Conservation (phyloP, 768 basidiomycete species). For the Dentipellis sp. region DNA sequence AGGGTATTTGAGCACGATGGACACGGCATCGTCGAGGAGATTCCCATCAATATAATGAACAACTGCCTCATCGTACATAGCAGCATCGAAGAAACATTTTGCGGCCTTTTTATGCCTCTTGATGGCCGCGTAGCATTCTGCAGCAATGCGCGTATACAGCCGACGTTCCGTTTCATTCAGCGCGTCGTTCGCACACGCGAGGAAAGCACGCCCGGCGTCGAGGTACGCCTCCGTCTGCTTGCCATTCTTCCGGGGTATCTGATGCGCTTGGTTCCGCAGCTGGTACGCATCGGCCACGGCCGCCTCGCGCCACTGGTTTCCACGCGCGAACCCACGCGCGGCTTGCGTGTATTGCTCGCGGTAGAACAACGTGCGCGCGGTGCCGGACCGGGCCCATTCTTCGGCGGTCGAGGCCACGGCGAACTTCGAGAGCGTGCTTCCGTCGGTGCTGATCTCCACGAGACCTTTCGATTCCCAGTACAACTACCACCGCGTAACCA, state of each 20-base stretch:
- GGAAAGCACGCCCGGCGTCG: conserved; percentile 38
- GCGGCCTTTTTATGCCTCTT: conserved; percentile 35
- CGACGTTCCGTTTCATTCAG: conserved; percentile 17
- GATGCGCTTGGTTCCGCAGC: conserved; percentile 28
- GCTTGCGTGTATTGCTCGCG: conserved; percentile 14
- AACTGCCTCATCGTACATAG: conserved; percentile 35
- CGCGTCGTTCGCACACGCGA: conserved; percentile 24
- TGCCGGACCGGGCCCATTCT: conserved; percentile 29
- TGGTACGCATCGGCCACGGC: not conserved
- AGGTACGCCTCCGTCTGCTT: conserved; percentile 25
- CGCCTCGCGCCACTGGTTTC: not conserved
- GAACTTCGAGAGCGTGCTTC: conserved; percentile 30
- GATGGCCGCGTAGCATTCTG: conserved; percentile 35
- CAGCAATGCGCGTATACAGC: conserved; percentile 30
- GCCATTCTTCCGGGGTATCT: conserved; percentile 20
- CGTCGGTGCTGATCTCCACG: not conserved
- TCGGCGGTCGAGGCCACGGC: conserved; percentile 35
- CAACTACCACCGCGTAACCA: not conserved
- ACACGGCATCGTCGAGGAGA: conserved; percentile 43
- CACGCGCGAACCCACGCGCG: not conserved
- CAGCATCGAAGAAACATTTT: conserved; percentile 29
- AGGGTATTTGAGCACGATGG: conserved; percentile 29
- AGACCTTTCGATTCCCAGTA: not conserved
- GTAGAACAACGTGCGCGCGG: conserved; percentile 19
- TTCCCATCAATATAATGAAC: conserved; percentile 40